Percentiles rank a stretch among this genome's conserved stretches.
Evolutionary conservation across 176 grass and related monocot genomes (phyloP).

Genomic region (Zizania latifolia): DNA sequence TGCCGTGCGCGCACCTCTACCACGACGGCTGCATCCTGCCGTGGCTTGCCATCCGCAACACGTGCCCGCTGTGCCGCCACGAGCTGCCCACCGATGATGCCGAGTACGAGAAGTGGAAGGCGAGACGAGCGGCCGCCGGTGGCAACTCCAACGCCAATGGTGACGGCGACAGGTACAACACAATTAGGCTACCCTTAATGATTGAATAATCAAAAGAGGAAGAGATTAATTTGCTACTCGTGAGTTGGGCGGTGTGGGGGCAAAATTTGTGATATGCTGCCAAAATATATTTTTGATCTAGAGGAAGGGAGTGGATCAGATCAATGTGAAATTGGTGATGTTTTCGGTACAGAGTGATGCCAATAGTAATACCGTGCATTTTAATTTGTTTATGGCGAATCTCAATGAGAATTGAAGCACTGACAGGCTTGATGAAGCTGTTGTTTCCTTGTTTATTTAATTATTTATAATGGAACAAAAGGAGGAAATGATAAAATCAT

Average conservation of each 20-base stretch:
- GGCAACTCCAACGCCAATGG: neutral
- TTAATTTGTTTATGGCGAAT: constrained; percentile 8
- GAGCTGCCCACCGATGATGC: constrained; percentile 74
- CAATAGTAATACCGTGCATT: constrained; percentile 5
- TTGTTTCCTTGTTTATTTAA: neutral
- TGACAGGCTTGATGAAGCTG: neutral
- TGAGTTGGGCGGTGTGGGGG: neutral
- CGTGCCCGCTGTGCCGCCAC: constrained; percentile 81
- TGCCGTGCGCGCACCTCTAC: constrained; percentile 76
- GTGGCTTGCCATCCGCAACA: constrained; percentile 76
- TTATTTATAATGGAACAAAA: neutral
- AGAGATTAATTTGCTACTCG: constrained; percentile 16
- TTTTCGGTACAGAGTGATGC: constrained; percentile 6
- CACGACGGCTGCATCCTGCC: constrained; percentile 73
- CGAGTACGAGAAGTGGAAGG: constrained; percentile 65
- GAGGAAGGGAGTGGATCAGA: neutral
- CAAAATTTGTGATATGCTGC: no score
- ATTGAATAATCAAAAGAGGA: constrained; percentile 1
- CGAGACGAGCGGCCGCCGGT: neutral
- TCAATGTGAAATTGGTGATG: neutral
- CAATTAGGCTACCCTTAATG: neutral
- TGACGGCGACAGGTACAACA: constrained; percentile 25
- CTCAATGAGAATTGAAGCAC: neutral
- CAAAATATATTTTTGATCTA: constrained; percentile 31
- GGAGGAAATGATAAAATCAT: neutral